These are phyloP conservation scores for Termitomyces heimii DNA, from an alignment of 768 basidiomycete species.

Conservation along the genomic window DNA sequence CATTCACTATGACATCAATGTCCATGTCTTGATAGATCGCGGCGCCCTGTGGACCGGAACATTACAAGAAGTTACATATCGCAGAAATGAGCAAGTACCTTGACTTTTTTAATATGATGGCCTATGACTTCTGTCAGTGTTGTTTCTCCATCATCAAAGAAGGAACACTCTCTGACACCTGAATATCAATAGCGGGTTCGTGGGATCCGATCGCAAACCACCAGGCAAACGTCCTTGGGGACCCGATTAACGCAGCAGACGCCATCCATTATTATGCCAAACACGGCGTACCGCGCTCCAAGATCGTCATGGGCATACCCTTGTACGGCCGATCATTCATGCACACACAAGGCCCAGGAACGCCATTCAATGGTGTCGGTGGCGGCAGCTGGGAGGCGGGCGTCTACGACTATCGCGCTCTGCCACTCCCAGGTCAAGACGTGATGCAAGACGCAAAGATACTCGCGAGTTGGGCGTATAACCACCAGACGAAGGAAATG, in stretches of 20 bases:
- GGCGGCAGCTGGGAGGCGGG: slow-evolving; percentile 88
- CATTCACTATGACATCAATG: not conserved
- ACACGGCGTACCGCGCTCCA: slow-evolving; percentile 68
- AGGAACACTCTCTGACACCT: not conserved
- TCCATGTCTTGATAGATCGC: slow-evolving; percentile 52
- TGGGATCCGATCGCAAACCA: slow-evolving; percentile 71
- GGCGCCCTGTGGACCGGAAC: slow-evolving; percentile 85
- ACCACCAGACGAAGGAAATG: slow-evolving; percentile 70
- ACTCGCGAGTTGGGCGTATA: slow-evolving; percentile 82
- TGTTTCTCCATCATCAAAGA: not conserved
- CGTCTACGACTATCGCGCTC: slow-evolving; percentile 88
- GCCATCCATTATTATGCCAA: slow-evolving; percentile 66
- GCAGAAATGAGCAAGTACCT: slow-evolving; percentile 83
- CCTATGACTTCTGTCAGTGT: slow-evolving; percentile 71
- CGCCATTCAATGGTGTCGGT: slow-evolving; percentile 76
- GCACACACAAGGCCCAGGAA: slow-evolving; percentile 78
- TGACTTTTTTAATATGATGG: slow-evolving; percentile 98
- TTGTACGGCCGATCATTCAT: slow-evolving; percentile 91
- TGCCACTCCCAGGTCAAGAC: slow-evolving; percentile 73
- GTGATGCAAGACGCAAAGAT: slow-evolving; percentile 58
- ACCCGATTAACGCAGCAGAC: slow-evolving; percentile 53
- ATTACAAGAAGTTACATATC: slow-evolving; percentile 76
- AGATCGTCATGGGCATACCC: slow-evolving; percentile 88
- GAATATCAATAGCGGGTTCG: slow-evolving; percentile 50
- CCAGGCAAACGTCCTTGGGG: slow-evolving; percentile 82